Evolutionary conservation across 2,329 filamentous ascomycete genomes (phyloP).

Genomic region (Cladosporium phlei): DNA sequence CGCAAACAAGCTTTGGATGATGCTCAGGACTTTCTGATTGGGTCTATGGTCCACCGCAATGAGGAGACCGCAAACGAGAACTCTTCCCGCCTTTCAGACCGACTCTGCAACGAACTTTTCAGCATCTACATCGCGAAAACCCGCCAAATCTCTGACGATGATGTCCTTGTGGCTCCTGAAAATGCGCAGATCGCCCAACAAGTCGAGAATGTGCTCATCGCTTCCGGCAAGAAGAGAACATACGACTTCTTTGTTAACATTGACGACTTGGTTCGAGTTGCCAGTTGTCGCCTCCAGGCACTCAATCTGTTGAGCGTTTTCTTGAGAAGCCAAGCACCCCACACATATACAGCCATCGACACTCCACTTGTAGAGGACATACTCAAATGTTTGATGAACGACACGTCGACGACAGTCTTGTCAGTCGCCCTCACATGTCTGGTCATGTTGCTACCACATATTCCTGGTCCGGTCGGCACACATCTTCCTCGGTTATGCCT

Average conservation of each 20-base stretch:
- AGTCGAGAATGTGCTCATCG: constrained; percentile 49
- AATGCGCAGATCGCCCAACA: constrained; percentile 46
- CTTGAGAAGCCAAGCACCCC: constrained; percentile 70
- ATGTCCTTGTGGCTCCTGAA: constrained; percentile 35
- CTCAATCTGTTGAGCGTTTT: constrained; percentile 67
- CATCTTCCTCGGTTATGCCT: constrained; percentile 72
- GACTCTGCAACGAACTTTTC: constrained; percentile 53
- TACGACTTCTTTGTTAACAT: constrained; percentile 64
- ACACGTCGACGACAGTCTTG: constrained; percentile 73
- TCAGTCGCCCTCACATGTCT: constrained; percentile 68
- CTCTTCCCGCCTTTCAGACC: constrained; percentile 51
- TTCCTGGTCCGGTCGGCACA: constrained; percentile 65
- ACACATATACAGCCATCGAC: constrained; percentile 67
- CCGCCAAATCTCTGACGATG: constrained; percentile 33
- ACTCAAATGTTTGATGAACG: constrained; percentile 67
- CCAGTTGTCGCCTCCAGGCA: constrained; percentile 58
- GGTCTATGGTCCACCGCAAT: constrained; percentile 57
- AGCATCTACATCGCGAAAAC: constrained; percentile 42
- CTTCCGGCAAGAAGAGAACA: constrained; percentile 63
- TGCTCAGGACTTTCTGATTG: constrained; percentile 59
- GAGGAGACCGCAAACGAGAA: constrained; percentile 46
- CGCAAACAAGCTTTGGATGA: constrained; percentile 62
- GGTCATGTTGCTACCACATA: constrained; percentile 78
- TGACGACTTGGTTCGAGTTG: constrained; percentile 61
- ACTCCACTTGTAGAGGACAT: constrained; percentile 68